Evolutionary conservation across 352 stramenopile genomes (phyloP), one percentile per base, ranked within the genome.

Genomic region (Pythium coloratum): DNA sequence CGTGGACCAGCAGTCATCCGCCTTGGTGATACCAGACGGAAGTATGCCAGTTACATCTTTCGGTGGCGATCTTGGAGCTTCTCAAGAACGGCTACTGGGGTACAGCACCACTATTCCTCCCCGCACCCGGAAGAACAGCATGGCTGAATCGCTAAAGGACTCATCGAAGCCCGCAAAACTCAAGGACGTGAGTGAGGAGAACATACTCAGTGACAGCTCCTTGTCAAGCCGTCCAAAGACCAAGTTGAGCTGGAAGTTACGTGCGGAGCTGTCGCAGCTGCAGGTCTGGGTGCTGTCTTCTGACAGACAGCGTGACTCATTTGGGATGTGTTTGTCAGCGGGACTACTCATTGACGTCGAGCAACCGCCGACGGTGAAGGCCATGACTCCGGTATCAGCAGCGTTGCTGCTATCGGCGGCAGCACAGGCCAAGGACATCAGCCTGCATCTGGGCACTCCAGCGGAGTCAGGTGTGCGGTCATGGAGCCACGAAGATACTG

Each of bases 201-300:
- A 32, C 65, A 67, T 38, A 40, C 8, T 55, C 40, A 75, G 70
- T 16, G 59, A 40, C 9, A 54, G 61, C 64, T 16, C 28, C 32
- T 60, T 73, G 12, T 60, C 72, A 33, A n/a, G 24, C 28, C 20
- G 54, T 42, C 30, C 13, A 6, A 59, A 46, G 14, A 65, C 33
- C 8, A 51, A 67, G 57, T 81, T 66, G 10, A 38, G 47, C 18
- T 69, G 79, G 82, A 84, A 72, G 67, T 50, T 89, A 46, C 71
- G 76, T 38, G 68, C 76, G 3, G 61, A 81, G 10, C 72, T 93
- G 24, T 67, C 67, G 2, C 81, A 86, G 49, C 55, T 91, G 53
- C 70, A 91, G 55, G 24, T 91, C 47, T 93, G 85, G 85, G 46
- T 93, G 13, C 55, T 93, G 12, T 87, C 85, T 30, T 90, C 73